Conservation (phyloP, 352 stramenopile genomes). For the Pythium biforme region DNA sequence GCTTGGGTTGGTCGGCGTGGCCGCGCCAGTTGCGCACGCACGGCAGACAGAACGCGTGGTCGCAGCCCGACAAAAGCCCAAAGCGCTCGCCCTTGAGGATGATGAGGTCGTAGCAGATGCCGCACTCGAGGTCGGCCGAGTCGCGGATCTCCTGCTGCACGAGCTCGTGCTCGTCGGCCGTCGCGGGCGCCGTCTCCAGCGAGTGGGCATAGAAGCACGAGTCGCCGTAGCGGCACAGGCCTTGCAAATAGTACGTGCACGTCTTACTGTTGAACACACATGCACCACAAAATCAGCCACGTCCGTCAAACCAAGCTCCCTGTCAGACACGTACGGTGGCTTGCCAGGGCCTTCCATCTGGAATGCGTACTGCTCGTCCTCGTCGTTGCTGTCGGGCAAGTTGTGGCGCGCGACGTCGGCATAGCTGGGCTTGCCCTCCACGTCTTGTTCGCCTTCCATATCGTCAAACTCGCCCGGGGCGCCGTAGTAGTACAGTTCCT, state of each 20-base stretch:
- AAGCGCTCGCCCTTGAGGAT: slow-evolving; percentile 76
- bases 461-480: slow-evolving; percentile 64
- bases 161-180: slow-evolving; percentile 46
- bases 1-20: slow-evolving; percentile 62
- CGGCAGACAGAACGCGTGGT: slow-evolving; percentile 79
- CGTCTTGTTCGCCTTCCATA: slow-evolving; percentile 16
- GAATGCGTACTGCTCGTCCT: slow-evolving; percentile 30
- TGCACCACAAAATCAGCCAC: neutral
- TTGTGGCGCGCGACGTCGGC: slow-evolving; percentile 55
- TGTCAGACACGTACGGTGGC: slow-evolving; percentile 58
- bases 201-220: slow-evolving; percentile 82
- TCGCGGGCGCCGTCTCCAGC: slow-evolving; percentile 40
- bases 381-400: slow-evolving; percentile 23
- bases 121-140: slow-evolving; percentile 75
- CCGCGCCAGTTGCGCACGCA: slow-evolving; percentile 81
- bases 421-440: slow-evolving; percentile 48
- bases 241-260: slow-evolving; percentile 84
- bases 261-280: slow-evolving; percentile 47
- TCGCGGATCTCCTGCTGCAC: slow-evolving; percentile 64
- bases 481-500: slow-evolving; percentile 83
- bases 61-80: slow-evolving; percentile 76
- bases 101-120: slow-evolving; percentile 85
- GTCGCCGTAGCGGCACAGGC: slow-evolving; percentile 74
- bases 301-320: too few species aligned
- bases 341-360: slow-evolving; percentile 40